Evolutionary conservation across 345 rosid species (phyloP).

Genomic region (Anacardium occidentale): DNA sequence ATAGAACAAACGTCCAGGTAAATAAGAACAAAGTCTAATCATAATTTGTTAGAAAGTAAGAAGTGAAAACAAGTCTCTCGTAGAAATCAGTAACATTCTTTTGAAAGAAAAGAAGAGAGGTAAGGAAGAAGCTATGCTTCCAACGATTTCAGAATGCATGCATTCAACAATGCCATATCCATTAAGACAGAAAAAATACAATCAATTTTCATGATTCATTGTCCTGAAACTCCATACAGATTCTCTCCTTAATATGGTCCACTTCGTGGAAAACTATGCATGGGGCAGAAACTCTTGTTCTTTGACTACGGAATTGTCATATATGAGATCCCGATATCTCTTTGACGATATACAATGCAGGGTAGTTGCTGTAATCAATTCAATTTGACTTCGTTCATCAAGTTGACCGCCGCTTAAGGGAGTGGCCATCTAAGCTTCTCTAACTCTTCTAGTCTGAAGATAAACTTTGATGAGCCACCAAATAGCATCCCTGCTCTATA

Average conservation of each 20-base stretch:
- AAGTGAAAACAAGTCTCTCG: no score
- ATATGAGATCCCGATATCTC: neutral
- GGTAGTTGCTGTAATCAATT: neutral
- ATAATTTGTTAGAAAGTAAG: no score
- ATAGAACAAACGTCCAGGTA: neutral
- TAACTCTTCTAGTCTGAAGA: neutral
- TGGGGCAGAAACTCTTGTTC: neutral
- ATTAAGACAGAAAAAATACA: neutral
- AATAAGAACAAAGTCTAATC: neutral
- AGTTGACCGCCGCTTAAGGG: neutral
- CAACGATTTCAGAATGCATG: neutral
- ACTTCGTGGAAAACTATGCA: neutral
- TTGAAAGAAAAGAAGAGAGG: neutral
- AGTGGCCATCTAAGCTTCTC: neutral
- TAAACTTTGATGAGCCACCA: neutral
- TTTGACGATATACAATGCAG: neutral
- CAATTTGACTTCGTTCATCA: neutral
- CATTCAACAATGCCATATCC: neutral
- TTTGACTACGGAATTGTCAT: neutral
- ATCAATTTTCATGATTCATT: neutral
- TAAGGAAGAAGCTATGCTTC: neutral
- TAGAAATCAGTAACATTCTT: neutral
- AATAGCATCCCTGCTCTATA: neutral
- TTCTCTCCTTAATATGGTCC: neutral
- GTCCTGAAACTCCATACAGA: neutral